Conservation (phyloP, 352 stramenopile species). For the Phytophthora lateralis region DNA sequence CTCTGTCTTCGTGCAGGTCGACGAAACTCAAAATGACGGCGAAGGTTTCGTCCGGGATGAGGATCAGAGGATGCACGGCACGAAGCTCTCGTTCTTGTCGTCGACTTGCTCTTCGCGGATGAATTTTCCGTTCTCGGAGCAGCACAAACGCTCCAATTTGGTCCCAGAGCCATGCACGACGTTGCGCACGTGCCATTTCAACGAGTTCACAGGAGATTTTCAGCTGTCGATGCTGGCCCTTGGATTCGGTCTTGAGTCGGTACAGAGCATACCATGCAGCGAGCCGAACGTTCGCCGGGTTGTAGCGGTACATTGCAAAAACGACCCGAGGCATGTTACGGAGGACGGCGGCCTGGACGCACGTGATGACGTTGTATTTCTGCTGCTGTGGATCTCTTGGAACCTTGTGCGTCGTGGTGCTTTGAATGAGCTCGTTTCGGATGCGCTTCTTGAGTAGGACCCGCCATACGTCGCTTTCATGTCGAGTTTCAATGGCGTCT, state of each 20-base stretch:
- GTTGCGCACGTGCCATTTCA: conserved; percentile 13
- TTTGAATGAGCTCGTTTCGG: conserved; percentile 16
- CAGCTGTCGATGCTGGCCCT: background rate
- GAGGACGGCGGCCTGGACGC: conserved; percentile 24
- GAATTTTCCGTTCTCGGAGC: conserved; percentile 2
- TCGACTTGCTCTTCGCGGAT: background rate
- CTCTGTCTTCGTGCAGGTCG: conserved; percentile 17
- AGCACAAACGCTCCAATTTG: conserved; percentile 16
- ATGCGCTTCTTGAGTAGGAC: conserved; percentile 21
- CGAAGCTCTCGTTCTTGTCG: background rate
- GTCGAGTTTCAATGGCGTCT: conserved; percentile 20
- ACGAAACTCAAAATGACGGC: conserved; percentile 26
- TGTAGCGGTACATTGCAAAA: conserved; percentile 21
- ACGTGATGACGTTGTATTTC: conserved; percentile 36
- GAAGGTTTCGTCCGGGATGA: conserved; percentile 22
- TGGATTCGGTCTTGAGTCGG: conserved; percentile 1
- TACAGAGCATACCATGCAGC: conserved; percentile 31
- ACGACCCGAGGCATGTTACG: conserved; percentile 13
- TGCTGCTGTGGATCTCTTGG: conserved; percentile 20
- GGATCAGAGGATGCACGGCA: conserved; percentile 3
- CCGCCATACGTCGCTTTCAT: conserved; percentile 16
- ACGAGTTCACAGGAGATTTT: conserved; percentile 18
- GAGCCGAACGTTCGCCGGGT: conserved; percentile 12
- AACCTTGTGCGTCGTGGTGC: conserved; percentile 20
- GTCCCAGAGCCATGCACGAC: conserved; percentile 22